phyloP scores from a whole-genome alignment of 768 basidiomycete species.

The Pisolithus marmoratus region DNA sequence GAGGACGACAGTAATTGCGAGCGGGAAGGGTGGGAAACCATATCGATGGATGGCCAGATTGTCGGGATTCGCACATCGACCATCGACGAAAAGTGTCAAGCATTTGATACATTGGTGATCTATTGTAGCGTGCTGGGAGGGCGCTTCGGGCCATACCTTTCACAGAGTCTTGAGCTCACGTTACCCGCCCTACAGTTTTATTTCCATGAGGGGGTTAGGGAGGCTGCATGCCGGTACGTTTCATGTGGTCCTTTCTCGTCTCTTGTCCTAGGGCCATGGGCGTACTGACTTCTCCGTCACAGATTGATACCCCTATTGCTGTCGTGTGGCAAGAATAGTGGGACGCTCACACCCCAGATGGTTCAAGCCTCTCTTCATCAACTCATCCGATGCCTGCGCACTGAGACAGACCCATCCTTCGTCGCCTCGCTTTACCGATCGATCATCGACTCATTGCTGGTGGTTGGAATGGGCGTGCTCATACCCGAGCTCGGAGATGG shows the following conservation, averaged over 20 bases:
- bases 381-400: conserved; percentile 54
- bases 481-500: conserved; percentile 47
- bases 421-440: conserved; percentile 72
- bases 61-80: conserved; percentile 74
- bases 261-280: background rate
- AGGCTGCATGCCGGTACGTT: conserved; percentile 70
- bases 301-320: conserved; percentile 73
- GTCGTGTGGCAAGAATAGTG: conserved; percentile 58
- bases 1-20: conserved; percentile 50
- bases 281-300: background rate
- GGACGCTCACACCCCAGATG: conserved; percentile 63
- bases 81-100: conserved; percentile 84
- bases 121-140: conserved; percentile 66
- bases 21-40: conserved; percentile 74
- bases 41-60: conserved; percentile 70
- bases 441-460: conserved; percentile 53
- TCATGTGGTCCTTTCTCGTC: background rate
- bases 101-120: conserved; percentile 81
- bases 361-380: conserved; percentile 62
- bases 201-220: conserved; percentile 81
- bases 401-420: conserved; percentile 73
- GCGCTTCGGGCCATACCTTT: conserved; percentile 66
- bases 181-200: conserved; percentile 68
- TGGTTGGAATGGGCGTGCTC: conserved; percentile 52
- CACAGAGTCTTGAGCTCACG: conserved; percentile 66